phyloP scores from a whole-genome alignment of 163 green algal genomes.

The Scenedesmus sp. region DNA sequence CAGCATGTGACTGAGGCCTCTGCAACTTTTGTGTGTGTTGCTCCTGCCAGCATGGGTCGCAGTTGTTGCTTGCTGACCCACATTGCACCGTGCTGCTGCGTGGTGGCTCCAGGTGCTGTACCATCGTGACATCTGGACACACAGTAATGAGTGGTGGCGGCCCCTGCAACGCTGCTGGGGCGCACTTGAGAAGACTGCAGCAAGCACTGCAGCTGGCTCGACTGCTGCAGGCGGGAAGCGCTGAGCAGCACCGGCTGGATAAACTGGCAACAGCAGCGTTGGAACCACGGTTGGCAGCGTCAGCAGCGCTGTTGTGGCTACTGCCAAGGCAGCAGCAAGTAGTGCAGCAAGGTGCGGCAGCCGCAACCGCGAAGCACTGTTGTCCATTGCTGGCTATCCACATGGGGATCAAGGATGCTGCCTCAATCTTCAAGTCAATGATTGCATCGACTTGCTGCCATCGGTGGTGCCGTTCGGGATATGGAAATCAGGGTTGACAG shows the following conservation, averaged over 20 bases:
- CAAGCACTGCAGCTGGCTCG: not conserved
- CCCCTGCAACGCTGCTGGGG: slow-evolving; percentile 35
- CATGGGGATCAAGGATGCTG: too few relatives aligned
- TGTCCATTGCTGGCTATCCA: too few relatives aligned
- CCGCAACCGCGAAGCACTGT: too few relatives aligned
- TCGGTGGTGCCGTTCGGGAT: too few relatives aligned
- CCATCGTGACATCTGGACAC: slow-evolving; percentile 41
- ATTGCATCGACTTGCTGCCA: too few relatives aligned
- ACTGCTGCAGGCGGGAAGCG: not conserved
- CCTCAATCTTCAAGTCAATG: too few relatives aligned
- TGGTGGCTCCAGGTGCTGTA: slow-evolving; percentile 40
- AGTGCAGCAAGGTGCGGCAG: not conserved
- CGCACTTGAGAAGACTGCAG: slow-evolving; percentile 22
- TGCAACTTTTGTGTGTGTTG: too few relatives aligned
- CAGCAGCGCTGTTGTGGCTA: not conserved
- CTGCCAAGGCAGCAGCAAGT: not conserved
- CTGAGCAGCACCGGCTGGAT: not conserved
- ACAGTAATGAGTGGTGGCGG: slow-evolving; percentile 25
- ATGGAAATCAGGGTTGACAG: too few relatives aligned
- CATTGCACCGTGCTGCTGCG: not conserved
- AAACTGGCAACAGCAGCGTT: not conserved
- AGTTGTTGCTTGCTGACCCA: too few relatives aligned
- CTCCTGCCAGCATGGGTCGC: too few relatives aligned
- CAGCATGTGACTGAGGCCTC: too few relatives aligned
- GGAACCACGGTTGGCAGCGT: not conserved